Base-by-base conservation (phyloP, 2,329 filamentous ascomycete genomes). In the Epichloe coenophiala region DNA sequence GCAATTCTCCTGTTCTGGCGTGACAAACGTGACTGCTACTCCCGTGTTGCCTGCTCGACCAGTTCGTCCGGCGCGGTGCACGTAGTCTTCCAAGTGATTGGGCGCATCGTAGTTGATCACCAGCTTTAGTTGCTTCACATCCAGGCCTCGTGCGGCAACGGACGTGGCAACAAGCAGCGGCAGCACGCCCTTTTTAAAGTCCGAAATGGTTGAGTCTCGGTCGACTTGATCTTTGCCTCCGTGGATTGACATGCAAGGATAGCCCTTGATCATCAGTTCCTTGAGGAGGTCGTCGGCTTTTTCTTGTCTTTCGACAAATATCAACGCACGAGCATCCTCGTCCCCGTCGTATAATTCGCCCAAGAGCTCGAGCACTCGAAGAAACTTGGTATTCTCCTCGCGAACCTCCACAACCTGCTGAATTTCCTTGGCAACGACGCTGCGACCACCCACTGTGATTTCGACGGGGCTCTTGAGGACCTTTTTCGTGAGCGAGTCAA, bases 51-150 rank as follows among this genome's bases (percentile, higher is more conserved):
- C 93, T 44, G 93, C 93, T 63, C 93, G 84, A 11, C 93, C 93
- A 7, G 93, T 97, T 59, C 93, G 87, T 45, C 93, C 93, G 50
- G 87, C 88, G 55, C 93, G 84, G 65, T 96, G 93, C 40, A 97
- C 91, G 61, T 97, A 97, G 63, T 97, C 93, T 68, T 98, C 93
- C 54, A 95, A 69, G 68, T 97, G 90, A 60, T 95, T 95, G 1
- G 90, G 91, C 1, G 85, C 87, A 62, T 96, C 90, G 63, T 88
- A 96, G 68, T 97, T 97, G 69, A 98, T 83, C 49, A 98, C 93
- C 35, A 97, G 77, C 66, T 94, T 96, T 36, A 98, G 75, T 64
- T 95, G 88, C 68, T 96, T 95, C 43, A 98, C 91, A 65, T 98
- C 93, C 40, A 98, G 74, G 54, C 93, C 93, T 66, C 93, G 86